Conservation (phyloP, 1,139 yeast genomes). For the Taphrina sp. region DNA sequence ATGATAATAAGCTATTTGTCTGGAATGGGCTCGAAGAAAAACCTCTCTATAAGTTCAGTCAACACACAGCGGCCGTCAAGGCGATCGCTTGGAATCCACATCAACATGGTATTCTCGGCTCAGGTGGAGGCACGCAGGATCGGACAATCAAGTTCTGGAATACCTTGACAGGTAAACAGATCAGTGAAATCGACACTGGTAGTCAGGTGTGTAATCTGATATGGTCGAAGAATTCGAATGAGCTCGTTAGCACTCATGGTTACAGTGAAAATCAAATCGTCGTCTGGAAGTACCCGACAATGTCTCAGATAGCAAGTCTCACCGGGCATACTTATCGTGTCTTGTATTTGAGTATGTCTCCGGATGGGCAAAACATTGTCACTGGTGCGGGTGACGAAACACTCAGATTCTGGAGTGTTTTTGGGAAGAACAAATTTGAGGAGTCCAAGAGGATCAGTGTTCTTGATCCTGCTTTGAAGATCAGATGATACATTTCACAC, state of each 20-base stretch:
- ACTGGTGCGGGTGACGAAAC: slow-evolving; percentile 99
- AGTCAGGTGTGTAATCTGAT: slow-evolving; percentile 92
- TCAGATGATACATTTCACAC: slow-evolving; percentile 25
- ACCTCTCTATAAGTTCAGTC: slow-evolving; percentile 73
- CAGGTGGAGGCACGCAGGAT: slow-evolving; percentile 98
- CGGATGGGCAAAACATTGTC: slow-evolving; percentile 96
- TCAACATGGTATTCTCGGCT: slow-evolving; percentile 85
- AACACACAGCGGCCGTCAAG: slow-evolving; percentile 92
- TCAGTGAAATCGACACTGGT: slow-evolving; percentile 84
- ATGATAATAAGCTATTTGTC: slow-evolving; percentile 77
- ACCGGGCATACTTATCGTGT: slow-evolving; percentile 96
- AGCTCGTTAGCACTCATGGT: slow-evolving; percentile 92
- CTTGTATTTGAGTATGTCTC: slow-evolving; percentile 82
- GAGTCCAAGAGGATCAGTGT: slow-evolving; percentile 25
- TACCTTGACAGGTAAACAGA: slow-evolving; percentile 69
- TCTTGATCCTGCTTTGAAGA: slow-evolving; percentile 25
- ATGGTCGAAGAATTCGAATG: slow-evolving; percentile 92
- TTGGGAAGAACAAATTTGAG: slow-evolving; percentile 32
- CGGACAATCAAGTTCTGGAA: slow-evolving; percentile 90
- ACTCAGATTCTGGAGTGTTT: slow-evolving; percentile 46
- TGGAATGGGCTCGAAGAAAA: slow-evolving; percentile 78
- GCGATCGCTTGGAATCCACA: slow-evolving; percentile 98
- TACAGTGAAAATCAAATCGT: slow-evolving; percentile 86
- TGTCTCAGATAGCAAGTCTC: slow-evolving; percentile 89
- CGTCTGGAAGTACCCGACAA: slow-evolving; percentile 89